Percentiles rank a stretch among this genome's conserved stretches.
Evolutionary conservation across 75 land plant species (phyloP).

Genomic region (Isoetes taiwanensis): DNA sequence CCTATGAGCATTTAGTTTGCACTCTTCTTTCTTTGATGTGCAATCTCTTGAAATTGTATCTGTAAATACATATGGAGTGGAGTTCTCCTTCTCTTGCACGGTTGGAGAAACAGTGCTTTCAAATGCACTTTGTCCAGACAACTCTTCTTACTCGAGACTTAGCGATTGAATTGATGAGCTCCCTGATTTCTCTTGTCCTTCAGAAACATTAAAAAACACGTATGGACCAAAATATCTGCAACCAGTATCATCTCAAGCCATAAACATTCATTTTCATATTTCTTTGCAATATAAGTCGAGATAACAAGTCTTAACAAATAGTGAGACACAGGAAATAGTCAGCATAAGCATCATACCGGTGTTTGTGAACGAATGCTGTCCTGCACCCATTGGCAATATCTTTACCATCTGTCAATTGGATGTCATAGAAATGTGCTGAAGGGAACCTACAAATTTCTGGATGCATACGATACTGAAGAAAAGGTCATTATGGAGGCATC

Average conservation of each 20-base stretch:
- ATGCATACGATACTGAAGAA: constrained; percentile 8
- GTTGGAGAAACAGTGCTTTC: no score
- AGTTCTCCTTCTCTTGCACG: no score
- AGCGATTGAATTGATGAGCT: no score
- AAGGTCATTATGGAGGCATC: no score
- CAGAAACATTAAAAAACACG: not conserved
- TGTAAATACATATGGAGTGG: no score
- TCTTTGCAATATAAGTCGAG: not conserved
- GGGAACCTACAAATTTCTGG: not conserved
- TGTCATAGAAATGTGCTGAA: not conserved
- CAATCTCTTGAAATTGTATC: no score
- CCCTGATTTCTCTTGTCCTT: constrained; percentile 6
- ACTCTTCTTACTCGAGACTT: no score
- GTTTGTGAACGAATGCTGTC: not conserved
- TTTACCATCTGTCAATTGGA: not conserved
- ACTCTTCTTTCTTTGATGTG: no score
- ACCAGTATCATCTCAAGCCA: not conserved
- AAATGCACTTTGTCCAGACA: no score
- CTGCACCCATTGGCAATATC: not conserved
- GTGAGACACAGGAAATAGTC: not conserved
- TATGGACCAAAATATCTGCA: not conserved
- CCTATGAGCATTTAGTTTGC: no score
- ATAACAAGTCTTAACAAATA: not conserved
- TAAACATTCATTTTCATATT: not conserved
- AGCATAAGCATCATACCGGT: not conserved